These are phyloP conservation scores for Brachypodium distachyon DNA, from an alignment of 202 grass and related monocot species.

Conservation along the genomic window DNA sequence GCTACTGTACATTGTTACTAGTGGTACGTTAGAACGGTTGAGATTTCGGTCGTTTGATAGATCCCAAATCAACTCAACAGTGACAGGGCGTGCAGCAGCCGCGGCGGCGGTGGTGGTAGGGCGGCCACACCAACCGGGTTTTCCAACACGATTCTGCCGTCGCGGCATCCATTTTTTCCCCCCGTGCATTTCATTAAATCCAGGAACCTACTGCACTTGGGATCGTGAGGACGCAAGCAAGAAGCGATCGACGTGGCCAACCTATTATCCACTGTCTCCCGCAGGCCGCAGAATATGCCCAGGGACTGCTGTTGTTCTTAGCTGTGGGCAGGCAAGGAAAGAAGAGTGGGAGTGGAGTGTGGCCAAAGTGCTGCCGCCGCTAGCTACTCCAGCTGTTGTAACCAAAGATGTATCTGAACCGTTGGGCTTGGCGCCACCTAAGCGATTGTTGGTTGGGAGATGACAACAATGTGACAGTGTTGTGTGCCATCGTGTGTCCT, in stretches of 20 bases:
- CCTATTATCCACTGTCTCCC: background rate
- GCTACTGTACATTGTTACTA: background rate
- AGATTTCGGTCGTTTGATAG: background rate
- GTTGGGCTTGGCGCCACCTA: background rate
- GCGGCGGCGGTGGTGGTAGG: background rate
- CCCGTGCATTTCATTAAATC: background rate
- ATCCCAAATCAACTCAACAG: background rate
- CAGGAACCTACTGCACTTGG: background rate
- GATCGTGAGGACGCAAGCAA: too few species aligned
- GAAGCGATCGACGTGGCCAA: background rate
- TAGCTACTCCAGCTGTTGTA: too few species aligned
- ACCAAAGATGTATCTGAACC: background rate
- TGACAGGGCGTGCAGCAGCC: background rate
- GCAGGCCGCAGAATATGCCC: background rate
- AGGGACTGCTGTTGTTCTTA: background rate
- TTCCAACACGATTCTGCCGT: background rate
- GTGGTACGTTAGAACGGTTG: background rate
- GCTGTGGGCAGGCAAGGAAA: too few species aligned
- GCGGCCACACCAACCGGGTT: background rate
- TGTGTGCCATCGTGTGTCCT: too few species aligned
- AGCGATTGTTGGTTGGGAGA: background rate
- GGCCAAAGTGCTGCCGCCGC: background rate
- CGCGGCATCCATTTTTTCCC: background rate
- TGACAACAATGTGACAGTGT: background rate
- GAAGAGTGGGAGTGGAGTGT: background rate